Evolutionary conservation across 345 rosid species (phyloP).

Genomic region (Moricandia arvensis): DNA sequence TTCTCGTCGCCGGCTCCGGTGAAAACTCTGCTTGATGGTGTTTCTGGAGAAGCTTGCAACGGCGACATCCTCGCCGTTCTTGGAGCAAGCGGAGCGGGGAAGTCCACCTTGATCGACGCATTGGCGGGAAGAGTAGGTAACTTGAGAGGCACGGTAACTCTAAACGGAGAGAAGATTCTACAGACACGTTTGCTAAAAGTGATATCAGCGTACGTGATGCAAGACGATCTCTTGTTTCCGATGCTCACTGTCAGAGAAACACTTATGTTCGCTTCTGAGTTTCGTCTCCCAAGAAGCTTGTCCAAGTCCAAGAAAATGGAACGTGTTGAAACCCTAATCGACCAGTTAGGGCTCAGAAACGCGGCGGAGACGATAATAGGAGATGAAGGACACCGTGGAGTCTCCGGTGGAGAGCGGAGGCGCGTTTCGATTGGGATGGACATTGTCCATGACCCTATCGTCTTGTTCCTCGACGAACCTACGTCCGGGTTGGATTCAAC

Average conservation of each 20-base stretch:
- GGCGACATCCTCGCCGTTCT: constrained; percentile 91
- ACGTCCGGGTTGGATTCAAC: constrained; percentile 96
- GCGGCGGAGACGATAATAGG: constrained; percentile 88
- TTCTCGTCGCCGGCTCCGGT: constrained; percentile 43
- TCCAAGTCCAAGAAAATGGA: constrained; percentile 72
- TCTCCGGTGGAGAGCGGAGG: constrained; percentile 89
- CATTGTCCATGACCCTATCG: constrained; percentile 84
- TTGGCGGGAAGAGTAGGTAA: constrained; percentile 55
- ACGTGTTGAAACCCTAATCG: constrained; percentile 79
- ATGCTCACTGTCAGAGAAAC: constrained; percentile 95
- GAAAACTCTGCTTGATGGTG: constrained; percentile 65
- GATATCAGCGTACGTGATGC: constrained; percentile 94
- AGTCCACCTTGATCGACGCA: constrained; percentile 80
- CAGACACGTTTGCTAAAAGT: constrained; percentile 77
- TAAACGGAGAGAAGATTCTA: constrained; percentile 69
- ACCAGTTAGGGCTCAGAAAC: constrained; percentile 78
- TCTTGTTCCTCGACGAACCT: constrained; percentile 88
- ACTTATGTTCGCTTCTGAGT: constrained; percentile 86
- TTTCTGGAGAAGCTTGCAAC: constrained; percentile 83
- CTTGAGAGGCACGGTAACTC: constrained; percentile 60
- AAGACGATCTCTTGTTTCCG: constrained; percentile 79
- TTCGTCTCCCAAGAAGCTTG: constrained; percentile 69
- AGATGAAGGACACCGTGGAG: constrained; percentile 94
- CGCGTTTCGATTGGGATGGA: constrained; percentile 92
- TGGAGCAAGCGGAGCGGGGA: constrained; percentile 94